phyloP scores from a whole-genome alignment of 2,329 filamentous ascomycete species.

The Aspergillus aculeatinus region DNA sequence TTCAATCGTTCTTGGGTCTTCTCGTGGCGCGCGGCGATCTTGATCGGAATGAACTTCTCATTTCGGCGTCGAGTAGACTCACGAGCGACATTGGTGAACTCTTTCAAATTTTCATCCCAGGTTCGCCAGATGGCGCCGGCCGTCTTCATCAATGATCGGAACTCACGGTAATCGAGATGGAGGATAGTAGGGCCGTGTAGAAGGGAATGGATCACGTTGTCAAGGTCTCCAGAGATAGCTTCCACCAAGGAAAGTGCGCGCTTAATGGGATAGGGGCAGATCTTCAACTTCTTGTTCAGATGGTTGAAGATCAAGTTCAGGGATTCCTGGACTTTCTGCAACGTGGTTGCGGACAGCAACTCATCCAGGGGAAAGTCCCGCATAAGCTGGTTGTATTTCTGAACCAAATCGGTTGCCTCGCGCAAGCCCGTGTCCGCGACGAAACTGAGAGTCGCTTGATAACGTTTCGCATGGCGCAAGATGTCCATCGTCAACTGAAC shows the following conservation, averaged over 20 bases:
- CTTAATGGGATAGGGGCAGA: conserved; percentile 91
- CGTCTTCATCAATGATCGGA: conserved; percentile 77
- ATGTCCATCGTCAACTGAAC: conserved; percentile 91
- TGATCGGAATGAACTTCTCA: conserved; percentile 98
- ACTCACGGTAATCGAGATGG: conserved; percentile 88
- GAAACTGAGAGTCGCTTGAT: conserved; percentile 96
- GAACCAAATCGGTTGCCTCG: conserved; percentile 91
- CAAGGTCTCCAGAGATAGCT: conserved; percentile 90
- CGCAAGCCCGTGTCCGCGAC: conserved; percentile 92
- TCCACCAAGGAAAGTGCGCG: conserved; percentile 92
- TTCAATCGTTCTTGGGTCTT: conserved; percentile 87
- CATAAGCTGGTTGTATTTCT: conserved; percentile 99
- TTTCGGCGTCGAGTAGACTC: conserved; percentile 91
- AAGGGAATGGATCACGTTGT: conserved; percentile 79
- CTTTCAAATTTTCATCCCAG: conserved; percentile 96
- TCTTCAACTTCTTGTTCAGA: conserved; percentile 95
- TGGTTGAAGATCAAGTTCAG: conserved; percentile 88
- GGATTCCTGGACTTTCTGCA: conserved; percentile 85
- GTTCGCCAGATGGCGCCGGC: conserved; percentile 83
- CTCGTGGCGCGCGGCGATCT: conserved; percentile 82
- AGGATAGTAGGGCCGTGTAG: conserved; percentile 85
- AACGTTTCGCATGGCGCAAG: conserved; percentile 93
- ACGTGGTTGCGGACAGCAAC: conserved; percentile 82
- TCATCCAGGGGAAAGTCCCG: conserved; percentile 96
- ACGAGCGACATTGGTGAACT: conserved; percentile 95